Conservation (phyloP, 2,329 filamentous ascomycete species). For the Stachybotrys elegans region DNA sequence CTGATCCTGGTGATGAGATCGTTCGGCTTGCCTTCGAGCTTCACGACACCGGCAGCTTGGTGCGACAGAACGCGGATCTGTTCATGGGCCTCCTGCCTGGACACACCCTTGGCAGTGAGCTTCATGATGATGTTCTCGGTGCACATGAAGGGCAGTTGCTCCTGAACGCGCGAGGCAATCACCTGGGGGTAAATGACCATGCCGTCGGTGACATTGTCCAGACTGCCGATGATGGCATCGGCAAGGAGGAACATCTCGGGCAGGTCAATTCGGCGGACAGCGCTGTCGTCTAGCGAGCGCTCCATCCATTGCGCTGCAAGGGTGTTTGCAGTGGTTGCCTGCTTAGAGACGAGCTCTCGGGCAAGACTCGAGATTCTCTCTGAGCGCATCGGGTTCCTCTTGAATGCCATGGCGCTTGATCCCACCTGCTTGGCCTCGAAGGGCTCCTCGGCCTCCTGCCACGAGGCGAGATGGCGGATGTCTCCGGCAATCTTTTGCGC, state of each 20-base stretch:
- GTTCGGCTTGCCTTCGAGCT: constrained; percentile 59
- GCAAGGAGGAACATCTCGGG: constrained; percentile 64
- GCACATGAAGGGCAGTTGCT: constrained; percentile 78
- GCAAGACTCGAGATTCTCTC: constrained; percentile 41
- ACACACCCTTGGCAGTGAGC: constrained; percentile 63
- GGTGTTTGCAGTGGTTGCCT: constrained; percentile 25
- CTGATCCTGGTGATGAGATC: constrained; percentile 78
- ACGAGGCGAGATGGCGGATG: constrained; percentile 66
- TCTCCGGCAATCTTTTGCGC: constrained; percentile 66
- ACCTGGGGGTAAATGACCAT: constrained; percentile 70
- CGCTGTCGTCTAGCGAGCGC: constrained; percentile 71
- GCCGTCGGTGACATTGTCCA: constrained; percentile 64
- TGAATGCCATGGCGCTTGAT: constrained; percentile 50
- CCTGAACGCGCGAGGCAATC: constrained; percentile 2
- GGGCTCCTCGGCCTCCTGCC: constrained; percentile 83
- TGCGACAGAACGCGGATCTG: constrained; percentile 78
- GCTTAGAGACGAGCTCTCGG: constrained; percentile 39
- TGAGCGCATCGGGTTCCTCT: constrained; percentile 44
- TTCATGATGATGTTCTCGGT: constrained; percentile 69
- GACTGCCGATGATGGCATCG: constrained; percentile 61
- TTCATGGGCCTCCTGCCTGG: constrained; percentile 80
- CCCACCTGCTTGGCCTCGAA: constrained; percentile 78
- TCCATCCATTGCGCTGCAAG: constrained; percentile 46
- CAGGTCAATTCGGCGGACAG: constrained; percentile 61
- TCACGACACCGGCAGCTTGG: constrained; percentile 61